Evolutionary conservation across 495 filamentous ascomycete genomes (phyloP).

Genomic region (Lineolata rhizophorae): DNA sequence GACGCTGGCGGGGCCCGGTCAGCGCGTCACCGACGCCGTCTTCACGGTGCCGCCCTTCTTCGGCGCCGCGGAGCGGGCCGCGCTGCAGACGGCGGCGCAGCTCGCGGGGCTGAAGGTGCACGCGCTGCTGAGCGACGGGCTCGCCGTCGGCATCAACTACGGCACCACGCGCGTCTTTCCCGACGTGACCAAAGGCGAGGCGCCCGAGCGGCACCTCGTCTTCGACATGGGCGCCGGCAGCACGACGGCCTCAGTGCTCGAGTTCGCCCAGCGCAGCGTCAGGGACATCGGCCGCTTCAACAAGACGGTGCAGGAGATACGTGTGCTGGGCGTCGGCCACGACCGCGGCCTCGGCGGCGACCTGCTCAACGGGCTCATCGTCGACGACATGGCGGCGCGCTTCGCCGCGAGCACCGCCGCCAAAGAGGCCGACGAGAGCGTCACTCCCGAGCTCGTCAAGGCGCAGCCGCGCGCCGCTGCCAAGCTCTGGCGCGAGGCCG

Average conservation of each 20-base stretch:
- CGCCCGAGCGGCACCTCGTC: constrained; percentile 78
- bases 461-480: constrained; percentile 65
- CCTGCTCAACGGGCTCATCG: constrained; percentile 62
- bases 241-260: constrained; percentile 83
- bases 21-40: constrained; percentile 53
- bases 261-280: constrained; percentile 69
- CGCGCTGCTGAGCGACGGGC: constrained; percentile 66
- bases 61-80: constrained; percentile 69
- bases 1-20: constrained; percentile 57
- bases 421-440: constrained; percentile 42
- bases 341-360: constrained; percentile 82
- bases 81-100: constrained; percentile 58
- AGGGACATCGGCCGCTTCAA: constrained; percentile 89
- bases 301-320: constrained; percentile 88
- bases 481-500: constrained; percentile 79
- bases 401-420: constrained; percentile 50
- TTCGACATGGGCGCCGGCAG: constrained; percentile 97
- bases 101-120: constrained; percentile 74
- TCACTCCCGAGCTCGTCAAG: constrained; percentile 34
- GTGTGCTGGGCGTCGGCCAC: constrained; percentile 70
- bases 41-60: constrained; percentile 88
- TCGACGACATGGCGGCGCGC: constrained; percentile 66
- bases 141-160: constrained; percentile 89
- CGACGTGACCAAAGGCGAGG: constrained; percentile 53
- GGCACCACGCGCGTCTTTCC: constrained; percentile 80